A percentile compares a stretch with the other conserved stretches of the same genome.
Evolutionary conservation across 78 protist genomes (phyloP).

Genomic region (Guillardia theta): DNA sequence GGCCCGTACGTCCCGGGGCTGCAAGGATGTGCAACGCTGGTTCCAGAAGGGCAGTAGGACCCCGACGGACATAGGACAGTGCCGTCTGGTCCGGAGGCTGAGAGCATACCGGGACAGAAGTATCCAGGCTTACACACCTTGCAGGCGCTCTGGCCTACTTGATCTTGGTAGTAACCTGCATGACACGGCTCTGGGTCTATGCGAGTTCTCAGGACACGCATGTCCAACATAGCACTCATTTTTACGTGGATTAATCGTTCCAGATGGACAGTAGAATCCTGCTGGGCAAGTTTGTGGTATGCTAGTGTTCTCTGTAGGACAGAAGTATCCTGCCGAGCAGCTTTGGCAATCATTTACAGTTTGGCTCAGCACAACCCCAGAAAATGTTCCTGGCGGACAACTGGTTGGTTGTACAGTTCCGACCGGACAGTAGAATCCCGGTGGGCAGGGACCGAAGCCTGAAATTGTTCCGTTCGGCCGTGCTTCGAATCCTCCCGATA

Average conservation of each 20-base stretch:
- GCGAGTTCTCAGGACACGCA: background rate
- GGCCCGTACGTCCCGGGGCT: background rate
- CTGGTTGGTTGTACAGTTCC: background rate
- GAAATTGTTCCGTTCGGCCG: background rate
- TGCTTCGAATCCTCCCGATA: background rate
- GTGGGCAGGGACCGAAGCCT: slow-evolving; percentile 22
- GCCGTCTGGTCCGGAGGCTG: background rate
- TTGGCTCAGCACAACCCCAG: background rate
- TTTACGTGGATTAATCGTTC: background rate
- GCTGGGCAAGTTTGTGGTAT: background rate
- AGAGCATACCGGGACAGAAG: slow-evolving; percentile 13
- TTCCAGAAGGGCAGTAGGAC: slow-evolving; percentile 24
- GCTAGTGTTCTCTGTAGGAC: background rate
- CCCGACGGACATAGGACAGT: slow-evolving; percentile 46
- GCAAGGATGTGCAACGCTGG: background rate
- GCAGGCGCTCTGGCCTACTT: background rate
- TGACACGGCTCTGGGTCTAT: background rate
- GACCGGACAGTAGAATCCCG: background rate
- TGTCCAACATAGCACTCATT: background rate
- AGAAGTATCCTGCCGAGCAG: slow-evolving; percentile 32
- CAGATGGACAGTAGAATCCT: slow-evolving; percentile 39
- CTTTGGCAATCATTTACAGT: background rate
- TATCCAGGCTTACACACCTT: background rate
- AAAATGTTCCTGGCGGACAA: slow-evolving; percentile 46
- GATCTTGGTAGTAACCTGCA: slow-evolving; percentile 11